Evolutionary conservation across 768 basidiomycete genomes (phyloP).

Genomic region (Pleurotus citrinopileatus): DNA sequence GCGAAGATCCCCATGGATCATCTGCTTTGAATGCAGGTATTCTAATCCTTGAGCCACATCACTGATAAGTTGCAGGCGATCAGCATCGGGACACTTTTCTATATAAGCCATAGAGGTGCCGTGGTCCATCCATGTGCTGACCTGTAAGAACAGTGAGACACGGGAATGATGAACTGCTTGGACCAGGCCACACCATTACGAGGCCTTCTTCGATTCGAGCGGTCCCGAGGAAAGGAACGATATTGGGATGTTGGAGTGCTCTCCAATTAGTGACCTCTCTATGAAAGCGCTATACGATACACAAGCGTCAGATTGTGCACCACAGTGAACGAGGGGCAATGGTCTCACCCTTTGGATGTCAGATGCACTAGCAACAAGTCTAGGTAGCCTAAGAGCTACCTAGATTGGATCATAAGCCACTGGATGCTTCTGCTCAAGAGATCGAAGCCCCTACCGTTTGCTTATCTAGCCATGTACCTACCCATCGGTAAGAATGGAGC

Average conservation of each 20-base stretch:
- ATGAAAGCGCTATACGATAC: constrained; percentile 33
- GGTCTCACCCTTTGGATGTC: constrained; percentile 31
- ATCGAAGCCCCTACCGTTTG: constrained; percentile 23
- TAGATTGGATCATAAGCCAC: constrained; percentile 12
- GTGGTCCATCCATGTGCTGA: constrained; percentile 45
- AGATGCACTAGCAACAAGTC: constrained; percentile 29
- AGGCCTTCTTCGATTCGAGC: constrained; percentile 1
- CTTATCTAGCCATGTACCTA: constrained; percentile 40
- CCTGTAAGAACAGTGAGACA: too few species aligned
- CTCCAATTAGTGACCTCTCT: constrained; percentile 42
- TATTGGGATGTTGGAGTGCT: constrained; percentile 35
- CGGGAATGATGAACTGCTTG: not conserved
- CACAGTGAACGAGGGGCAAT: not conserved
- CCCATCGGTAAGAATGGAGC: constrained; percentile 1
- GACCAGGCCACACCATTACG: not conserved
- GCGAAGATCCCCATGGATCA: constrained; percentile 41
- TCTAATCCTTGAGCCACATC: constrained; percentile 39
- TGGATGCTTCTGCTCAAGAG: not conserved
- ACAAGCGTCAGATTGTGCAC: not conserved
- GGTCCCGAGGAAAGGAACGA: constrained; percentile 35
- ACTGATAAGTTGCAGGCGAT: constrained; percentile 34
- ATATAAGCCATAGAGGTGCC: constrained; percentile 36
- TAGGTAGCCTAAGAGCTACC: constrained; percentile 38
- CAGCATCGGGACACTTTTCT: constrained; percentile 23
- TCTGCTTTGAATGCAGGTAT: constrained; percentile 34